Evolutionary conservation across 192 early-diverging fungal species (phyloP).

Genomic region (Backusella tuberculispora): DNA sequence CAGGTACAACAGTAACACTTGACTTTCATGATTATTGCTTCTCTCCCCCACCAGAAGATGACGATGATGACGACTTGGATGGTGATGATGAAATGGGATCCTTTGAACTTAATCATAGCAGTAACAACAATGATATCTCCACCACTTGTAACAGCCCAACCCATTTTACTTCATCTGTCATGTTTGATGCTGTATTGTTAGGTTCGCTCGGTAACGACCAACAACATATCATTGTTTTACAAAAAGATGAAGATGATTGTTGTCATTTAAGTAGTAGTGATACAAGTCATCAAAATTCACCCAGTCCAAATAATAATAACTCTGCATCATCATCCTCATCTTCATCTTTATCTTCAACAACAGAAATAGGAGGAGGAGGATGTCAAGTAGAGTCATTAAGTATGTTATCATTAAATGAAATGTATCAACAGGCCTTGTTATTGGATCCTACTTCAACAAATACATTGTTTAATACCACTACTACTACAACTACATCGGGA

Average conservation of each 20-base stretch:
- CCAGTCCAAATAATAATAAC: conserved; percentile 3
- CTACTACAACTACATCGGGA: neutral
- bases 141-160: neutral
- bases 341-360: neutral
- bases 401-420: conserved; percentile 17
- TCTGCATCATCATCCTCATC: neutral
- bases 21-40: conserved; percentile 37
- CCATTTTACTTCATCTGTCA: neutral
- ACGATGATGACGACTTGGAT: neutral
- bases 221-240: no score
- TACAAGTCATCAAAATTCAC: conserved; percentile 18
- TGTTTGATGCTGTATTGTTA: conserved; percentile 18
- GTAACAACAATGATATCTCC: neutral
- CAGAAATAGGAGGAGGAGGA: neutral
- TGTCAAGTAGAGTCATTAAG: conserved; percentile 13
- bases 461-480: neutral
- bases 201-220: neutral
- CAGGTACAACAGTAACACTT: conserved; percentile 23
- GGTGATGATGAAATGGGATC: conserved; percentile 10
- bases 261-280: conserved; percentile 14
- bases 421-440: conserved; percentile 28
- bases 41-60: conserved; percentile 33
- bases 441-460: neutral
- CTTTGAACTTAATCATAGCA: neutral
- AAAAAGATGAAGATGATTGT: no score